Conservation (phyloP, 2,329 filamentous ascomycete species). For the Exophiala bonariae region DNA sequence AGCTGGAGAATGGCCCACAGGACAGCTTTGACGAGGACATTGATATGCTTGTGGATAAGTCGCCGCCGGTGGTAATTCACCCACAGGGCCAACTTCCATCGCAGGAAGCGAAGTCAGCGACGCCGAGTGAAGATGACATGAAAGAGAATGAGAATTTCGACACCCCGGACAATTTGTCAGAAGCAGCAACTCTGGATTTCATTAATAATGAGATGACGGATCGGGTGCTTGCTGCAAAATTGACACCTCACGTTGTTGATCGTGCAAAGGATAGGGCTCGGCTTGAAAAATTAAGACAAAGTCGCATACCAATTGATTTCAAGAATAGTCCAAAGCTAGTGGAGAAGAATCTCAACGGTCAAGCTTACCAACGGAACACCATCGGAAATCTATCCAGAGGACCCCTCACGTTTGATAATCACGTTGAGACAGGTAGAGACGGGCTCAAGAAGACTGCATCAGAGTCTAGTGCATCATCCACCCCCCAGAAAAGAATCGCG, state of each 20-base stretch:
- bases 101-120: neutral
- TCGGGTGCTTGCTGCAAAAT: conserved; percentile 35
- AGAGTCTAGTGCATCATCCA: conserved; percentile 15
- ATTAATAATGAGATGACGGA: conserved; percentile 35
- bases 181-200: conserved; percentile 34
- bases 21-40: conserved; percentile 10
- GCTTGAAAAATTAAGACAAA: conserved; percentile 31
- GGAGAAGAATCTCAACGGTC: neutral
- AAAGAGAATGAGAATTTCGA: conserved; percentile 22
- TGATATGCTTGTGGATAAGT: neutral
- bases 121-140: conserved; percentile 2
- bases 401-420: conserved; percentile 17
- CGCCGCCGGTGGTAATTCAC: too few relatives aligned
- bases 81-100: neutral
- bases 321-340: conserved; percentile 6
- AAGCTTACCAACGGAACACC: conserved; percentile 5
- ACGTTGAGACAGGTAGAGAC: neutral
- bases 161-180: conserved; percentile 27
- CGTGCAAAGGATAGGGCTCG: conserved; percentile 33
- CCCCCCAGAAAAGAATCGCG: conserved; percentile 10
- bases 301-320: conserved; percentile 19
- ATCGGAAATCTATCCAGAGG: conserved; percentile 16
- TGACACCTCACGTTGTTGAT: conserved; percentile 38
- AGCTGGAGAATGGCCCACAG: conserved; percentile 3
- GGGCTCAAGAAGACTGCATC: conserved; percentile 11